Conservation (phyloP, 305 asterid genomes). For the Rubia peregrina region DNA sequence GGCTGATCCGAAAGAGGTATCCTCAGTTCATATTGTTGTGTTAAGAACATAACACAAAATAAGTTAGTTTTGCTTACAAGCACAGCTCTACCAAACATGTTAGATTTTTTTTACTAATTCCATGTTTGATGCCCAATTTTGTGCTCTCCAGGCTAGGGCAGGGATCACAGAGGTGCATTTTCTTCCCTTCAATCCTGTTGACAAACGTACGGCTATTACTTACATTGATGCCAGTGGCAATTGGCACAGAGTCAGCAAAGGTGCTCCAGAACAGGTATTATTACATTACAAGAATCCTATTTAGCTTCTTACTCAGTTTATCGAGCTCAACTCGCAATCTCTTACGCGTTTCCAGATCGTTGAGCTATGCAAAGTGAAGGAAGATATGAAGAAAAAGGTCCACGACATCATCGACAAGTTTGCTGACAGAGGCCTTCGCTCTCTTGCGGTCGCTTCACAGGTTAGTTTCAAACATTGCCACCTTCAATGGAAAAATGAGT, state of each 20-base stretch:
- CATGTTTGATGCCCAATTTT: too few species aligned
- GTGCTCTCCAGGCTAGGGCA: conserved; percentile 47
- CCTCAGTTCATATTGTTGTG: not conserved
- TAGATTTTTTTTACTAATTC: too few species aligned
- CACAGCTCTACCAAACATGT: too few species aligned
- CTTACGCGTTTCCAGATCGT: conserved; percentile 25
- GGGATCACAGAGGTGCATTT: conserved; percentile 71
- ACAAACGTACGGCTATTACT: conserved; percentile 76
- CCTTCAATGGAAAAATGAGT: not conserved
- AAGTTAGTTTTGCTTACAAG: too few species aligned
- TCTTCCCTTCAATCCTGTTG: conserved; percentile 68
- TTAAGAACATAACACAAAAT: too few species aligned
- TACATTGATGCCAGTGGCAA: conserved; percentile 50
- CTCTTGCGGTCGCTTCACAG: conserved; percentile 70
- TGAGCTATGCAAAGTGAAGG: conserved; percentile 32
- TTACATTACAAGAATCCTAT: not conserved
- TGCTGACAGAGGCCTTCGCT: conserved; percentile 75
- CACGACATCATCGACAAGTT: conserved; percentile 59
- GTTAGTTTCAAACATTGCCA: conserved; percentile 13
- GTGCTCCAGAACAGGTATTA: conserved; percentile 77
- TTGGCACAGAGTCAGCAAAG: conserved; percentile 73
- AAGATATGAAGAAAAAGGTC: conserved; percentile 36
- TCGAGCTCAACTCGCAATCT: not conserved
- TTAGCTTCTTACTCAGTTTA: not conserved
- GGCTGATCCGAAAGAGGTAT: conserved; percentile 79